A percentile compares a stretch with the other conserved stretches of the same genome.
phyloP scores from a whole-genome alignment of 2,329 filamentous ascomycete species.

The Ceratocystis eucalypticola region DNA sequence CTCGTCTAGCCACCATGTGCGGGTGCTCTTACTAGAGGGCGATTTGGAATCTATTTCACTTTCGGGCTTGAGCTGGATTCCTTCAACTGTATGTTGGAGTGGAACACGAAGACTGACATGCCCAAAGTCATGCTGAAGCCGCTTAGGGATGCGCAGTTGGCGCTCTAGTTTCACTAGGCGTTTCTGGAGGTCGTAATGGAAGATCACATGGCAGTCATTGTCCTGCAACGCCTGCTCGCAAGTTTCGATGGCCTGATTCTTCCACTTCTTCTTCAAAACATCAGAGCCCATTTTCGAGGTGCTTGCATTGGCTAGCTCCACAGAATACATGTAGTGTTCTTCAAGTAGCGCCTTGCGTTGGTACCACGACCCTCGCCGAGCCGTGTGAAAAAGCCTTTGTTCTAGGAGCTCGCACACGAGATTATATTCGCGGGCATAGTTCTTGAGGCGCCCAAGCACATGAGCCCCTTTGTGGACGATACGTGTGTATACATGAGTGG shows the following conservation, averaged over 20 bases:
- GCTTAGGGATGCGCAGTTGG: constrained; percentile 64
- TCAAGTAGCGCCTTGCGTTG: constrained; percentile 87
- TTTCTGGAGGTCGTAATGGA: constrained; percentile 90
- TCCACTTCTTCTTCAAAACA: constrained; percentile 63
- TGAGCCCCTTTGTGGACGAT: constrained; percentile 79
- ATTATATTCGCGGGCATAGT: constrained; percentile 62
- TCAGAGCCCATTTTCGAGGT: constrained; percentile 30
- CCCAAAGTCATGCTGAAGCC: constrained; percentile 83
- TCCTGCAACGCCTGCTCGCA: constrained; percentile 83
- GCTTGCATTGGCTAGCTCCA: constrained; percentile 30
- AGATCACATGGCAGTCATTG: constrained; percentile 76
- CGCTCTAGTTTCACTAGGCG: constrained; percentile 84
- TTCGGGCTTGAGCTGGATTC: constrained; percentile 52
- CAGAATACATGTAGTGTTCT: constrained; percentile 78
- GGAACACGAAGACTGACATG: constrained; percentile 70
- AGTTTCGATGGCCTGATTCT: constrained; percentile 57
- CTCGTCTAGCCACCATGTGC: constrained; percentile 82
- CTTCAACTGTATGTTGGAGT: constrained; percentile 59
- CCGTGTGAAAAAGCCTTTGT: constrained; percentile 73
- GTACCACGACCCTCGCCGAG: constrained; percentile 83
- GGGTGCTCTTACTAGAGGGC: constrained; percentile 35
- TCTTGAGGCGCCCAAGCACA: constrained; percentile 68
- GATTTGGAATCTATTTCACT: not conserved
- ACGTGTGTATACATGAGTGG: constrained; percentile 84
- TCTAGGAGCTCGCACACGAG: constrained; percentile 61